phyloP scores from a whole-genome alignment of 805 yeast species.

The Yarrowia sp. region DNA sequence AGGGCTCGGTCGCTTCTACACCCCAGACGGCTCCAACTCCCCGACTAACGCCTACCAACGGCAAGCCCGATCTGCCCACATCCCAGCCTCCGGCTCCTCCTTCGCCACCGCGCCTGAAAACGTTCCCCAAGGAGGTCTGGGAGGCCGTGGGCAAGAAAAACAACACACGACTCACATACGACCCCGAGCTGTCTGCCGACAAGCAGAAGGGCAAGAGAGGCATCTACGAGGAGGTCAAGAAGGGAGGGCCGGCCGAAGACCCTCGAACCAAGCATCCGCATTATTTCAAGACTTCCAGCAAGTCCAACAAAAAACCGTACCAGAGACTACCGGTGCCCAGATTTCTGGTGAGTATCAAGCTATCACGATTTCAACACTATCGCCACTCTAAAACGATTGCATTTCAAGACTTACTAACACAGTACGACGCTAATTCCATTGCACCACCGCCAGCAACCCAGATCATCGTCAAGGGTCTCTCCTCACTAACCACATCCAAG shows the following conservation, averaged over 20 bases:
- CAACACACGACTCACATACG: slow-evolving; percentile 43
- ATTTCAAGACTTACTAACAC: too few species aligned
- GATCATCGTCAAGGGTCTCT: slow-evolving; percentile 66
- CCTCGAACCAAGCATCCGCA: slow-evolving; percentile 30
- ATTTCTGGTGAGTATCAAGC: slow-evolving; percentile 35
- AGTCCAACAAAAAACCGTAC: slow-evolving; percentile 32
- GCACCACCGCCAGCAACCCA: slow-evolving; percentile 74
- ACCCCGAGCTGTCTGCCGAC: slow-evolving; percentile 50
- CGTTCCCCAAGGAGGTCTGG: slow-evolving; percentile 4
- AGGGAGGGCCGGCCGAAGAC: neutral
- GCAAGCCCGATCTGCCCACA: slow-evolving; percentile 12
- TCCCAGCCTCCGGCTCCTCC: slow-evolving; percentile 16
- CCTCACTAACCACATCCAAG: slow-evolving; percentile 36
- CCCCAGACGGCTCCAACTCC: slow-evolving; percentile 16
- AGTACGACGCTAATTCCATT: slow-evolving; percentile 66
- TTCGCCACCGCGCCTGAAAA: neutral
- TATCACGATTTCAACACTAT: neutral
- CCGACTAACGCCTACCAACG: slow-evolving; percentile 14
- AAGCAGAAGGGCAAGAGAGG: slow-evolving; percentile 42
- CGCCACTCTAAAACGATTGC: too few species aligned
- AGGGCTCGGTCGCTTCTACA: neutral
- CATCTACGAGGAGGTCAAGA: slow-evolving; percentile 35
- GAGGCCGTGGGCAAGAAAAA: slow-evolving; percentile 34
- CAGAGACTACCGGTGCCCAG: slow-evolving; percentile 36
- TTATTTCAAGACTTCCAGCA: slow-evolving; percentile 27